Evolutionary conservation across 2,329 filamentous ascomycete genomes (phyloP), one percentile per base, ranked within the genome.

Genomic region (Colletotrichum eremochloae): DNA sequence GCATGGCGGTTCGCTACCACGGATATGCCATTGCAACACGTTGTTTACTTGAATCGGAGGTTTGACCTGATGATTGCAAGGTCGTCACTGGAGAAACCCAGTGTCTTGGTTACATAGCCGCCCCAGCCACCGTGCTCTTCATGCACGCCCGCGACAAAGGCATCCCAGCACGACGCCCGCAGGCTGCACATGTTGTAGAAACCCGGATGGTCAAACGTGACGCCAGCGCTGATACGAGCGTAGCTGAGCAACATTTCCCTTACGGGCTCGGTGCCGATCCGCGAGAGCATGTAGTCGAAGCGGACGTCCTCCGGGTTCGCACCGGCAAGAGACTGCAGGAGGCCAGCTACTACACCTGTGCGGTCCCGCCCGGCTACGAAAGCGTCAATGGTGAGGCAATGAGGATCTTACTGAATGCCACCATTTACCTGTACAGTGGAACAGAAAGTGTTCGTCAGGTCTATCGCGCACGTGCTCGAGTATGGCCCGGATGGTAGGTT

Each of bases 271-370:
- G 81, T 83, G 40, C 87, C 87, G 72, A 90, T 82, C 38, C 88
- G 83, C 12, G 87, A 88, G 38, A 90, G 81, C 78, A 88, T 80
- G 79, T 86, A 90, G 79, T 90, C 88, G 55, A 85, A 78, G 29
- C 79, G 76, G 44, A 87, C 79, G 15, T 78, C 79, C 33, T 87
- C 82, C 14, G 79, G 75, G 5, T 82, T 74, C 33, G 84, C 84
- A 40, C 86, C 87, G 1, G 86, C 85, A 18, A 89, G 81, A n/a
- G 80, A 80, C 67, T 87, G 81, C n/a, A 90, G 79, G 6, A 90
- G 77, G 12, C 84, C 86, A 0, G 84, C 82, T 11, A 89, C 76
- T 11, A 89, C 81, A 11, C 87, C 87, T 0, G 87, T 90, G 33
- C 87, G 82, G 71, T 89, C 88, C 63, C 87, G 84, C 9, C 88